Base-by-base conservation (phyloP, 2,329 filamentous ascomycete species). In the Alternaria gansuensis region DNA sequence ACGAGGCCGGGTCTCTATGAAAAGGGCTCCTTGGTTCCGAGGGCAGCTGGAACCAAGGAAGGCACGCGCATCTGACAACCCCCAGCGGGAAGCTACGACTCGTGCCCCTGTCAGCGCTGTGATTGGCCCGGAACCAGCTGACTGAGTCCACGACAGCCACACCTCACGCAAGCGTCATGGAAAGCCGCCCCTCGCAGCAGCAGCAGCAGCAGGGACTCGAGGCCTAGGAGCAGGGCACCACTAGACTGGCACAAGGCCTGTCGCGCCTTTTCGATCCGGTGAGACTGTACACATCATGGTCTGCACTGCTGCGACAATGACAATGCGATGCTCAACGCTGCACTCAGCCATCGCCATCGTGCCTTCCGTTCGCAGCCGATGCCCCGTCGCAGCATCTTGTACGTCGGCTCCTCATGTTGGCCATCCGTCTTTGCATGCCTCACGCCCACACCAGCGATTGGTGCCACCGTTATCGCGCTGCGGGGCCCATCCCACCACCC, bases 401-500 rank as follows among this genome's bases (percentile, higher is more conserved):
- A 33, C 14, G 55, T 50, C 56, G 56, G 56, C 56, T 55, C 52
- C 33, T 51, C 54, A 51, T 51, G 41, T 34, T 50, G 48, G 29
- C 64, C 68, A 69, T 65, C 60, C 66, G 60, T 51, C 66, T 60
- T 66, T 63, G 70, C 74, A 73, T 71, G 65, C 66, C 51, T 65
- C 53, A 57, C 66, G 51, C 33, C 54, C 67, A 51, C 64, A 69
- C 59, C 62, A 64, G 14, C 65, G 37, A 74, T 74, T 74, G 74
- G 74, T 62, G 67, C 74, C 71, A 70, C 73, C 71, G 58, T 74
- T 73, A 70, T 74, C 71, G 59, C 37, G 59, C 65, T 51, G 70
- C 68, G 71, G 68, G 69, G 69, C 68, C 43, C 44, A 51, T 49
- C 40, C 49, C 59, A 46, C 57, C 58, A 59, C 59, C 55, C 29